Conservation (phyloP, 495 filamentous ascomycete genomes). For the Penicillium coprophilum region DNA sequence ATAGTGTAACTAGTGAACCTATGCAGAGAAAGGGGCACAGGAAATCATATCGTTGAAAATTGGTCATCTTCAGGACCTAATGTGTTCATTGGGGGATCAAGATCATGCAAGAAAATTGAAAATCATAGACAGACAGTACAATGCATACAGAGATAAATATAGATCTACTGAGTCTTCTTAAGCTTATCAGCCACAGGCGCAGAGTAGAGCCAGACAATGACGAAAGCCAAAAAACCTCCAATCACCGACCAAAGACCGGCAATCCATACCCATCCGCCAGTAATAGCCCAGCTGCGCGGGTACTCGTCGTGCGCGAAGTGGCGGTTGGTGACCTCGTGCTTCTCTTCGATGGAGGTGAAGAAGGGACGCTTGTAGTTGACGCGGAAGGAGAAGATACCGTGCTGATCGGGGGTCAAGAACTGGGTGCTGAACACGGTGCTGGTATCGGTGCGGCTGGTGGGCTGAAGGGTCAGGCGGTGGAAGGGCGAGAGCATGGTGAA, state of each 20-base stretch:
- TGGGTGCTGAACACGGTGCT: conserved; percentile 70
- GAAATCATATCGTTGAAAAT: conserved; percentile 4
- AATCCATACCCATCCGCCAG: conserved; percentile 94
- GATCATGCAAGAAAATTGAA: conserved; percentile 17
- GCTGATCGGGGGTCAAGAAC: conserved; percentile 89
- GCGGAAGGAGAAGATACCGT: conserved; percentile 96
- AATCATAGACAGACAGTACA: conserved; percentile 22
- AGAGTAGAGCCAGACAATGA: conserved; percentile 86
- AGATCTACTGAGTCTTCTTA: conserved; percentile 72
- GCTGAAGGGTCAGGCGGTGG: conserved; percentile 79
- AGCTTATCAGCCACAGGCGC: conserved; percentile 51
- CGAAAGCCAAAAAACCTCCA: conserved; percentile 79
- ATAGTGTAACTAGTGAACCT: too few species aligned
- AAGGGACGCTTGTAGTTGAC: conserved; percentile 96
- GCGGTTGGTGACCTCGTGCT: conserved; percentile 87
- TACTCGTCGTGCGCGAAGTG: conserved; percentile 98
- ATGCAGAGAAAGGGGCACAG: too few species aligned
- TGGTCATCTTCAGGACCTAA: conserved; percentile 7
- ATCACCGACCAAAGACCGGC: conserved; percentile 82
- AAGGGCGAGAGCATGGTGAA: conserved; percentile 99
- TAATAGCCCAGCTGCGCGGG: conserved; percentile 86
- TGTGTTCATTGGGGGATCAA: not conserved
- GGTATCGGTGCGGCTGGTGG: conserved; percentile 57
- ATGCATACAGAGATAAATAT: conserved; percentile 16
- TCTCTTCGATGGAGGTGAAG: conserved; percentile 86